Percentiles rank a stretch among this genome's conserved stretches.
phyloP scores from a whole-genome alignment of 352 stramenopile genomes.

The Globisporangium spinosum region DNA sequence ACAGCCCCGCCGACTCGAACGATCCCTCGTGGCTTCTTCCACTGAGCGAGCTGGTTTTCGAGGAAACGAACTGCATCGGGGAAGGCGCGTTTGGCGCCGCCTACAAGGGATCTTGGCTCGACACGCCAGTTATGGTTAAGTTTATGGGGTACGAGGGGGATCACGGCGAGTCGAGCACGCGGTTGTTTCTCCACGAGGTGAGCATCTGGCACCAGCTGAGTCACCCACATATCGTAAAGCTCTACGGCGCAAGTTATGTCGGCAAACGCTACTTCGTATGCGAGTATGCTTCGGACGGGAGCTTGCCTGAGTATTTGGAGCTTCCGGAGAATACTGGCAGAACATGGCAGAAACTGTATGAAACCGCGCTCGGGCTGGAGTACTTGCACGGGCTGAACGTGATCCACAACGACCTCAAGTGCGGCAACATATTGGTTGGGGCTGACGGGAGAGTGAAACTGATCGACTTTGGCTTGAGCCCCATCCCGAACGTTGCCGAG shows the following conservation, averaged over 20 bases:
- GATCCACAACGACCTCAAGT: constrained; percentile 89
- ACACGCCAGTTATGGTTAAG: constrained; percentile 7
- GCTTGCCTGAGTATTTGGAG: background rate
- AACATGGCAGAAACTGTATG: constrained; percentile 2
- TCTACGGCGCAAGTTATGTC: background rate
- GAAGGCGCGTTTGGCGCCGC: constrained; percentile 6
- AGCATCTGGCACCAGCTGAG: background rate
- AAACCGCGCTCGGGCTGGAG: background rate
- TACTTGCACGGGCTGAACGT: constrained; percentile 1
- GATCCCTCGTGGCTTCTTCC: background rate
- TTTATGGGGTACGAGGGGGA: constrained; percentile 11
- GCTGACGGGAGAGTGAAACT: background rate
- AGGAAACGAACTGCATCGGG: background rate
- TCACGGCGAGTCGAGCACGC: background rate
- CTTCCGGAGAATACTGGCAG: background rate
- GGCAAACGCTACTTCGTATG: background rate
- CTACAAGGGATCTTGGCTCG: constrained; percentile 6
- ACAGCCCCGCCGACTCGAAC: background rate
- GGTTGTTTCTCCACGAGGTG: constrained; percentile 2
- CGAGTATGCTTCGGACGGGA: background rate
- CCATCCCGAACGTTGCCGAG: background rate
- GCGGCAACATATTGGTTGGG: constrained; percentile 78
- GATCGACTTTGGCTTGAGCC: constrained; percentile 8
- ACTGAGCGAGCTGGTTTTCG: constrained; percentile 3
- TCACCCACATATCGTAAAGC: background rate